Percentiles rank a stretch among this genome's conserved stretches.
phyloP scores from a whole-genome alignment of 169 alveolate genomes.

The Cryptosporidium viatorum region DNA sequence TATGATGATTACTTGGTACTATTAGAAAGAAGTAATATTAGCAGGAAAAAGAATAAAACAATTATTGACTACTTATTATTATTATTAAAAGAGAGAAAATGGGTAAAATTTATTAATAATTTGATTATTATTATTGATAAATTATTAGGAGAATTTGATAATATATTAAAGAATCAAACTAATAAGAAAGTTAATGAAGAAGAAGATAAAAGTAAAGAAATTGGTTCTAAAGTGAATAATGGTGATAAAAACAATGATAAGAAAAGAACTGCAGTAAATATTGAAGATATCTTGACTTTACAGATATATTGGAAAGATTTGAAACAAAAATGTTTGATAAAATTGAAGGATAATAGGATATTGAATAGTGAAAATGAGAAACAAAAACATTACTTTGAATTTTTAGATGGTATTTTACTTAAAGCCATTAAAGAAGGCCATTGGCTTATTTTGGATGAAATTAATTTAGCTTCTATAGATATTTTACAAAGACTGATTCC shows the following conservation, averaged over 20 bases:
- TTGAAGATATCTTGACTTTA: slow-evolving; percentile 22
- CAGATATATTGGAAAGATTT: slow-evolving; percentile 28
- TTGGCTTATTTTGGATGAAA: slow-evolving; percentile 99
- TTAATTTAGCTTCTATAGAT: slow-evolving; percentile 97
- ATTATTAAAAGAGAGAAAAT: slow-evolving; percentile 5
- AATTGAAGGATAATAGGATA: slow-evolving; percentile 28
- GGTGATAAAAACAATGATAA: not conserved
- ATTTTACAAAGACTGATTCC: slow-evolving; percentile 93
- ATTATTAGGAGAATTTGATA: slow-evolving; percentile 5
- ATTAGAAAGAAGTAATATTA: slow-evolving; percentile 33
- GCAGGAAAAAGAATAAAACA: slow-evolving; percentile 25
- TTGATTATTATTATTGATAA: slow-evolving; percentile 32
- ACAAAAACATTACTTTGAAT: slow-evolving; percentile 82
- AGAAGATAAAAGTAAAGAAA: not conserved
- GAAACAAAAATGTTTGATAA: not conserved
- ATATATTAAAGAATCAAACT: slow-evolving; percentile 4
- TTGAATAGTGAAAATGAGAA: not conserved
- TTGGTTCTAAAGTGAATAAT: not conserved
- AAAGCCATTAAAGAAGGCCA: slow-evolving; percentile 97
- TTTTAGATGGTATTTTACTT: slow-evolving; percentile 96
- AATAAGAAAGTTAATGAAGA: not conserved
- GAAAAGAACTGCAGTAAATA: not conserved
- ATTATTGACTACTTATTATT: not conserved
- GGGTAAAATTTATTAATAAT: slow-evolving; percentile 17
- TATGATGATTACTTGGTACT: slow-evolving; percentile 43